Evolutionary conservation across 805 yeast species (phyloP).

Genomic region (Candida insectalens): DNA sequence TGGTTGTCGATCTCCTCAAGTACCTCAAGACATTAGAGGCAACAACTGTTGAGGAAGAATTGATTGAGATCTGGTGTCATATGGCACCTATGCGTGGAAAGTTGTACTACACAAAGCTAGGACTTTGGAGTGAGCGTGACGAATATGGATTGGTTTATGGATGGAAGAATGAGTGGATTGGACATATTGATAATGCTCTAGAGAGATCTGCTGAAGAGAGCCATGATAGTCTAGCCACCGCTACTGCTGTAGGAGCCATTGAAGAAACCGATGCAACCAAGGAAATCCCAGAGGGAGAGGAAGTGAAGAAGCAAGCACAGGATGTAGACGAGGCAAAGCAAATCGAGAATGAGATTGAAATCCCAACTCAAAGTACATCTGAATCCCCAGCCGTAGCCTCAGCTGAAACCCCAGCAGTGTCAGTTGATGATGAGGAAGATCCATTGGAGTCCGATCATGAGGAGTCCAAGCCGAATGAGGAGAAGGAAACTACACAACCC

Average conservation of each 20-base stretch:
- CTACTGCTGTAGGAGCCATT: neutral
- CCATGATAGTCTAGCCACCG: neutral
- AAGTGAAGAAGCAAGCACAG: neutral
- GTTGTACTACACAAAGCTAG: slow-evolving; percentile 77
- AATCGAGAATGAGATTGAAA: too few species aligned
- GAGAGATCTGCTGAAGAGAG: too few species aligned
- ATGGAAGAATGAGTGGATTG: slow-evolving; percentile 24
- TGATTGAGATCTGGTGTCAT: slow-evolving; percentile 49
- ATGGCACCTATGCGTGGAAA: slow-evolving; percentile 55
- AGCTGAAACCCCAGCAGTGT: too few species aligned
- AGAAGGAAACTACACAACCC: too few species aligned
- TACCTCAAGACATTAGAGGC: slow-evolving; percentile 44
- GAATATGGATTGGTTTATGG: slow-evolving; percentile 22
- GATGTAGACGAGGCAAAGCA: too few species aligned
- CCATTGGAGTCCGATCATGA: too few species aligned
- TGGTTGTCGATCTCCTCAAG: slow-evolving; percentile 75
- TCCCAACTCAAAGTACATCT: too few species aligned
- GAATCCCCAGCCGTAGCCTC: too few species aligned
- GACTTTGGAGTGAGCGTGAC: slow-evolving; percentile 53
- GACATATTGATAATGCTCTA: neutral
- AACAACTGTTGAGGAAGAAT: slow-evolving; percentile 12
- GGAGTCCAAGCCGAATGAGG: too few species aligned
- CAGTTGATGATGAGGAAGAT: too few species aligned
- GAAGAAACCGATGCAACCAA: neutral
- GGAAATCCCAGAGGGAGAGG: neutral